Evolutionary conservation across 805 yeast genomes (phyloP).

Genomic region (Candida palmyrensis): DNA sequence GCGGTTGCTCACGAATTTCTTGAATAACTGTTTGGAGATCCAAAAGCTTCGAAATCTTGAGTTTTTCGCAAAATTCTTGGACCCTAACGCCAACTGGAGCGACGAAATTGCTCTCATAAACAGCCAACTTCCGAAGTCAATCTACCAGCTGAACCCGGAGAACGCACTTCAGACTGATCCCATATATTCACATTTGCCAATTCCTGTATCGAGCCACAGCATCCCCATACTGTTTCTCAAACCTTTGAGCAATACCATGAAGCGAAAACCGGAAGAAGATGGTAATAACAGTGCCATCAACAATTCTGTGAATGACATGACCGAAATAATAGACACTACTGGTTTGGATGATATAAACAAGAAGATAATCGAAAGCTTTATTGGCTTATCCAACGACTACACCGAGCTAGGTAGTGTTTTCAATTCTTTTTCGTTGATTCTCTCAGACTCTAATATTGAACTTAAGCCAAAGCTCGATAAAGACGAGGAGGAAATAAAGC

Average conservation of each 20-base stretch:
- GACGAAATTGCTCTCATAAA: conserved; percentile 48
- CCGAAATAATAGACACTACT: conserved; percentile 20
- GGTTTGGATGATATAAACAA: conserved; percentile 57
- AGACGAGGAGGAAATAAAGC: conserved; percentile 25
- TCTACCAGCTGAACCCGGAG: conserved; percentile 40
- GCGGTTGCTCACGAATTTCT: conserved; percentile 68
- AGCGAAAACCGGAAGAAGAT: conserved; percentile 7
- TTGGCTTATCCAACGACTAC: conserved; percentile 58
- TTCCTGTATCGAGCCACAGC: conserved; percentile 22
- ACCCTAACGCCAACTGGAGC: conserved; percentile 80
- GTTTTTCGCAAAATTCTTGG: conserved; percentile 72
- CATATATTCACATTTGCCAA: conserved; percentile 29
- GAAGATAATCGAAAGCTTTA: conserved; percentile 47
- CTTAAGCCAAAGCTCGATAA: conserved; percentile 8
- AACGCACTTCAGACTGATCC: conserved; percentile 35
- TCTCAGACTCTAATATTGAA: conserved; percentile 23
- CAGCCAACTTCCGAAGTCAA: conserved; percentile 36
- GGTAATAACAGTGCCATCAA: conserved; percentile 1
- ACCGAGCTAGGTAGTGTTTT: conserved; percentile 67
- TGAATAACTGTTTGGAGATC: conserved; percentile 67
- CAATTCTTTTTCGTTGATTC: conserved; percentile 49
- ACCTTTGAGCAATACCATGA: conserved; percentile 16
- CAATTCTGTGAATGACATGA: background rate
- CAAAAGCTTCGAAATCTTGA: conserved; percentile 51
- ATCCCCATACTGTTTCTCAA: conserved; percentile 28